A percentile compares a stretch with the other conserved stretches of the same genome.
Conservation (phyloP, 2,329 filamentous ascomycete species). For the Lasiodiplodia sp. region DNA sequence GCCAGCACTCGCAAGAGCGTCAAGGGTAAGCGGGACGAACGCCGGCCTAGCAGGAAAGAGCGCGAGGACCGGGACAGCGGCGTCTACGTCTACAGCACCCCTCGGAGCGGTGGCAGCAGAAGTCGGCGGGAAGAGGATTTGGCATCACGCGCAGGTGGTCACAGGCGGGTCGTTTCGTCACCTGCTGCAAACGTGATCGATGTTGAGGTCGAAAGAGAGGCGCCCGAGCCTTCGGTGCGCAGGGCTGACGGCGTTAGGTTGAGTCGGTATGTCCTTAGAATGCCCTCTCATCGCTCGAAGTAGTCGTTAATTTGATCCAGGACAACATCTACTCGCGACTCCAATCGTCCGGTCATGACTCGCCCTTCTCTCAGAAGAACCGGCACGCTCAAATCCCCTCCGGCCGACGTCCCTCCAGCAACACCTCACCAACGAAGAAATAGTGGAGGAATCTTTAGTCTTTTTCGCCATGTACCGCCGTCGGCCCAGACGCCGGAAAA, state of each 20-base stretch:
- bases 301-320: slow-evolving; percentile 36
- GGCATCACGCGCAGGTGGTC: slow-evolving; percentile 42
- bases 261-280: slow-evolving; percentile 12
- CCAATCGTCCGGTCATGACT: slow-evolving; percentile 38
- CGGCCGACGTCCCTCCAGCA: slow-evolving; percentile 34
- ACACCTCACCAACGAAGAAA: slow-evolving; percentile 39
- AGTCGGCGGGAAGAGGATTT: slow-evolving; percentile 13
- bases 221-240: slow-evolving; percentile 41
- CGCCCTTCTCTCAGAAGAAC: slow-evolving; percentile 42
- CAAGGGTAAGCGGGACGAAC: slow-evolving; percentile 39
- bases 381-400: slow-evolving; percentile 40
- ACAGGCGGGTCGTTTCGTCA: slow-evolving; percentile 41
- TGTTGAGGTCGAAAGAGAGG: slow-evolving; percentile 40
- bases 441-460: slow-evolving; percentile 42
- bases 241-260: slow-evolving; percentile 35
- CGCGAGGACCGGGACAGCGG: slow-evolving; percentile 24
- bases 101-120: slow-evolving; percentile 20
- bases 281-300: not conserved
- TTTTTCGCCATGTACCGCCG: slow-evolving; percentile 41
- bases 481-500: slow-evolving; percentile 36
- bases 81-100: slow-evolving; percentile 29
- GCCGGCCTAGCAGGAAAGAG: slow-evolving; percentile 18
- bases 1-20: slow-evolving; percentile 26
- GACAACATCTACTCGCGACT: slow-evolving; percentile 43
- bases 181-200: slow-evolving; percentile 40